Evolutionary conservation across 2,329 filamentous ascomycete species (phyloP).

Genomic region (Pseudocercospora crystallina): DNA sequence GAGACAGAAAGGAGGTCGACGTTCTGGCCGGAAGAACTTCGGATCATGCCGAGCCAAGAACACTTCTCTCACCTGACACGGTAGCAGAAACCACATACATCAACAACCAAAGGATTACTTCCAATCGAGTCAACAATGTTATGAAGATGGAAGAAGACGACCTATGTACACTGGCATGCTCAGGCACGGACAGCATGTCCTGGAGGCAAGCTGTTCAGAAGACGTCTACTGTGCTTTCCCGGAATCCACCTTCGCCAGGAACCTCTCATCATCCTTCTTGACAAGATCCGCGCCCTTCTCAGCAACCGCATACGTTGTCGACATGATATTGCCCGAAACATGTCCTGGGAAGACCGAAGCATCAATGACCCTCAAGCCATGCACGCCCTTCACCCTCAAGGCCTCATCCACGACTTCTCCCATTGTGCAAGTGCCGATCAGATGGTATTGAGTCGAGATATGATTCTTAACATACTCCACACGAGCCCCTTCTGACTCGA

Average conservation of each 20-base stretch:
- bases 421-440: conserved; percentile 41
- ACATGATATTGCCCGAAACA: conserved; percentile 34
- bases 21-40: no score
- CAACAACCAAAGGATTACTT: no score
- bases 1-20: no score
- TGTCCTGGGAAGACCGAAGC: conserved; percentile 38
- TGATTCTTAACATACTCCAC: conserved; percentile 31
- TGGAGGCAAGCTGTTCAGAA: no score
- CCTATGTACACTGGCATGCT: no score
- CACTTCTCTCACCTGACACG: no score
- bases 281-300: conserved; percentile 40
- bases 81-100: no score
- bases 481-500: conserved; percentile 29
- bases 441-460: conserved; percentile 41
- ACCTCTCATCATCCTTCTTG: conserved; percentile 27
- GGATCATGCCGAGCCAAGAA: no score
- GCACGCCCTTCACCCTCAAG: conserved; percentile 33
- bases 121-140: no score
- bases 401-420: conserved; percentile 34
- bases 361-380: conserved; percentile 34
- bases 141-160: no score
- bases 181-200: no score
- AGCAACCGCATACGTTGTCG: conserved; percentile 37
- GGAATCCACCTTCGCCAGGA: background rate
- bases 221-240: no score